phyloP scores from a whole-genome alignment of 345 rosid species.

The Cochlearia excelsa region DNA sequence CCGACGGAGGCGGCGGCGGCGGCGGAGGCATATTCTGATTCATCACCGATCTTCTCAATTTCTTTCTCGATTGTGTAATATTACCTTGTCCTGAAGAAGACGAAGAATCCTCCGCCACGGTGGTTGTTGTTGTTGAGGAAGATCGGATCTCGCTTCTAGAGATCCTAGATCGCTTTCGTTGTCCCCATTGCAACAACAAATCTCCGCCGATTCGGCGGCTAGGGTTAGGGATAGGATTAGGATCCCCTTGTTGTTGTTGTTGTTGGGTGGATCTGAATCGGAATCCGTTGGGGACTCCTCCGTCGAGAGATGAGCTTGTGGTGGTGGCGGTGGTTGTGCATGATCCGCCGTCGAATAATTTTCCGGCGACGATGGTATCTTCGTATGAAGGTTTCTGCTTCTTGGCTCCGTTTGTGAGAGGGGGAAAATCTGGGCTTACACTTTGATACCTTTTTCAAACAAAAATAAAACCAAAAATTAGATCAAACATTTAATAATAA shows the following conservation, averaged over 20 bases:
- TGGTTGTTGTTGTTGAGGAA: slow-evolving; percentile 11
- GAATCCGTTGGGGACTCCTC: slow-evolving; percentile 32
- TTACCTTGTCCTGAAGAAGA: slow-evolving; percentile 51
- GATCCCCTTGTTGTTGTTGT: background rate
- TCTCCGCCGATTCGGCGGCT: slow-evolving; percentile 43
- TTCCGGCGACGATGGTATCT: slow-evolving; percentile 15
- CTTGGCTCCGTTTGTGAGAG: slow-evolving; percentile 41
- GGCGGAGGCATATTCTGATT: slow-evolving; percentile 33
- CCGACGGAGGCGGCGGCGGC: slow-evolving; percentile 28
- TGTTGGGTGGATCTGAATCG: slow-evolving; percentile 33
- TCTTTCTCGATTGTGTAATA: slow-evolving; percentile 30
- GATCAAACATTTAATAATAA: slow-evolving; percentile 1
- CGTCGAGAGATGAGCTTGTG: slow-evolving; percentile 13
- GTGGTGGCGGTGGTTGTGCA: slow-evolving; percentile 23
- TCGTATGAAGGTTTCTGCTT: slow-evolving; percentile 38
- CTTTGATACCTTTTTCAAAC: slow-evolving; percentile 49
- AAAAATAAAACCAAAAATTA: background rate
- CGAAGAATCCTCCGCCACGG: slow-evolving; percentile 44
- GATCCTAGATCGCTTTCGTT: slow-evolving; percentile 57
- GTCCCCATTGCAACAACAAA: slow-evolving; percentile 66
- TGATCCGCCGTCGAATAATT: slow-evolving; percentile 33
- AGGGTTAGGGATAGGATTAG: slow-evolving; percentile 6
- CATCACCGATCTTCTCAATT: slow-evolving; percentile 34
- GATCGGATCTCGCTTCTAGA: slow-evolving; percentile 56
- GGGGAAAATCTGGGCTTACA: slow-evolving; percentile 55